These are phyloP conservation scores for Cercospora sesami DNA, from an alignment of 2,329 filamentous ascomycete genomes.

Conservation along the genomic window DNA sequence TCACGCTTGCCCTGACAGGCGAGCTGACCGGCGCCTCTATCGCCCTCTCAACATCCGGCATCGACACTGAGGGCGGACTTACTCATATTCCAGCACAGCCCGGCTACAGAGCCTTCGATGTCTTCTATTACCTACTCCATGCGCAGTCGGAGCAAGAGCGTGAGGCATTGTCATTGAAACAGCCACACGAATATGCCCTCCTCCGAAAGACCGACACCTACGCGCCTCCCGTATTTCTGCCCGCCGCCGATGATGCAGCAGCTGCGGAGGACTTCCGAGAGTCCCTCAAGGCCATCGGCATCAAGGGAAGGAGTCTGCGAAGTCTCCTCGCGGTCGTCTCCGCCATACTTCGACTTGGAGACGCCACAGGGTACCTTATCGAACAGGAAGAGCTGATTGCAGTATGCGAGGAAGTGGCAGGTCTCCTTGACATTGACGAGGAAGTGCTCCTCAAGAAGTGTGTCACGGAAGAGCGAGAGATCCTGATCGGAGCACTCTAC, in stretches of 20 bases:
- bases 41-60: slow-evolving; percentile 79
- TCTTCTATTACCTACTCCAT: slow-evolving; percentile 94
- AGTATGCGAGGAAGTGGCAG: slow-evolving; percentile 85
- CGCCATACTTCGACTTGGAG: slow-evolving; percentile 85
- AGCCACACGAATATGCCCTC: slow-evolving; percentile 73
- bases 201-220: slow-evolving; percentile 84
- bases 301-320: slow-evolving; percentile 80
- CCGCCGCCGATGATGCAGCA: slow-evolving; percentile 87
- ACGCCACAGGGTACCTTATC: slow-evolving; percentile 79
- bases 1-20: slow-evolving; percentile 79
- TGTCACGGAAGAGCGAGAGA: slow-evolving; percentile 78
- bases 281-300: slow-evolving; percentile 85
- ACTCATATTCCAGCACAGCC: slow-evolving; percentile 74
- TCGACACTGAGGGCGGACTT: slow-evolving; percentile 79
- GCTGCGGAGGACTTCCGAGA: slow-evolving; percentile 89
- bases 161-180: slow-evolving; percentile 80
- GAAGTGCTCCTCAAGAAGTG: slow-evolving; percentile 77
- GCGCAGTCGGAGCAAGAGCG: slow-evolving; percentile 79
- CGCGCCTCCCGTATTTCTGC: slow-evolving; percentile 80
- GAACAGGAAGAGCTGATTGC: slow-evolving; percentile 83
- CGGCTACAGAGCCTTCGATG: slow-evolving; percentile 91
- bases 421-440: slow-evolving; percentile 80
- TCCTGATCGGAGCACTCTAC: slow-evolving; percentile 82
- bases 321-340: slow-evolving; percentile 83
- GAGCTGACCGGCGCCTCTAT: slow-evolving; percentile 73